Base-by-base conservation (phyloP, 2,329 filamentous ascomycete genomes). In the Catunica adiposa region DNA sequence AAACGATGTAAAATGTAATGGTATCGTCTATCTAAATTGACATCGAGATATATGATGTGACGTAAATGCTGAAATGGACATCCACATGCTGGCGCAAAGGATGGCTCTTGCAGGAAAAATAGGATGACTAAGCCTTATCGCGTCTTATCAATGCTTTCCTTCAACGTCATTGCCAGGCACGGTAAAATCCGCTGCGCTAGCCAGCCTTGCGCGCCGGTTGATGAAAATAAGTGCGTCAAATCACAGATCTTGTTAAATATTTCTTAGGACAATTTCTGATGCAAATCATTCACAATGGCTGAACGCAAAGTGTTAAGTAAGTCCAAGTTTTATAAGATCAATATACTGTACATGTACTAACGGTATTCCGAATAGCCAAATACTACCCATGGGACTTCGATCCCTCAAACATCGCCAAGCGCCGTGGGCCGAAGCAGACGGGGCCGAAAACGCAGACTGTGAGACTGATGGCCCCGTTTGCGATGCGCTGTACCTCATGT, bases 381-480 rank as follows among this genome's bases (percentile, higher is more conserved):
- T 79, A 79, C 67, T 81, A 76, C 63, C 79, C 79, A 69, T 85
- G 69, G 73, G 88, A 97, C 67, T 98, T 97, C 69, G 92, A 98
- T 69, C 90, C 90, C 11, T 81, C 81, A 25, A 82, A 85, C 63
- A 79, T 97, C 69, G 76, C 77, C 25, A 81, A 86, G 17, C 82
- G 80, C 59, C 80, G 78, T 61, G 82, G 73, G 26, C 79, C 81
- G 7, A 89, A 89, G 66, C 73, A 80, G 56, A 76, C 78, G 5
- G 89, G 87, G 0, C 86, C 87, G 0, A 87, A 87, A 62, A 77
- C 88, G 7, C 87, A 94, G 64, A 88, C 84, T 0, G 89, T 97
- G 54, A 83, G 89, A 47, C 75, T 97, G 34, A 96, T 96, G 88
- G 70, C 62, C 46, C 67, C 67, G 1, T 70, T 70, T 54, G 64